Evolutionary conservation across 2,329 filamentous ascomycete species (phyloP), one percentile per base, ranked within the genome.

Genomic region (Zymoseptoria pseudotritici): DNA sequence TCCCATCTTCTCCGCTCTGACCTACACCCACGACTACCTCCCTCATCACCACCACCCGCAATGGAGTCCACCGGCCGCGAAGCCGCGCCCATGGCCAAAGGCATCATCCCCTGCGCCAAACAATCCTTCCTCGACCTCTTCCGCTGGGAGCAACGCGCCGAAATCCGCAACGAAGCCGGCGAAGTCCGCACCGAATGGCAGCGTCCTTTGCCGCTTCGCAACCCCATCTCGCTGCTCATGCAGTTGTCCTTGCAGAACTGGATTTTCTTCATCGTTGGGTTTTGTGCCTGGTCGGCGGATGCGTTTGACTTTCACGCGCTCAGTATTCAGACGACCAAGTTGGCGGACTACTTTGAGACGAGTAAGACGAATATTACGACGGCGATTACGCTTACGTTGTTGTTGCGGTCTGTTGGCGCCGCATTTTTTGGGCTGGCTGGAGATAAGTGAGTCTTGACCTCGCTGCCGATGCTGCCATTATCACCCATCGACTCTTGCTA

Each of bases 231-330:
- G 46, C 79, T 93, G 29, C 78, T 91, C 62, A 80, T 79, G 26
- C 81, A 86, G 74, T 80, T 94, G 17, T 82, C 79, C 2, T 77
- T 78, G 22, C 83, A 80, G 61, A 85, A 88, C 70, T 93, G 89
- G 89, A 70, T 89, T 17, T 91, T 89, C 77, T 79, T 93, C 76
- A 64, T 88, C 50, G 86, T 91, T 10, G 89, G 88, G 2, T 85
- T 92, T 70, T 74, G 82, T 36, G 86, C 88, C 17, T 93, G 90
- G 90, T 88, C 84, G 1, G 89, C 88, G 59, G 90, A 93, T 72
- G 89, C 89, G 3, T 93, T 92, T 72, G 89, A 91, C 74, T 93
- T 92, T 71, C 88, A 91, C 74, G 87, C 89, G 24, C 80, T 93
- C 8, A 89, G 86, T 4, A 89, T 93, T 64, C 89, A 91, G 51